Conservation (phyloP, 164 flowering plant genomes). For the Magnolia kwangsiensis region DNA sequence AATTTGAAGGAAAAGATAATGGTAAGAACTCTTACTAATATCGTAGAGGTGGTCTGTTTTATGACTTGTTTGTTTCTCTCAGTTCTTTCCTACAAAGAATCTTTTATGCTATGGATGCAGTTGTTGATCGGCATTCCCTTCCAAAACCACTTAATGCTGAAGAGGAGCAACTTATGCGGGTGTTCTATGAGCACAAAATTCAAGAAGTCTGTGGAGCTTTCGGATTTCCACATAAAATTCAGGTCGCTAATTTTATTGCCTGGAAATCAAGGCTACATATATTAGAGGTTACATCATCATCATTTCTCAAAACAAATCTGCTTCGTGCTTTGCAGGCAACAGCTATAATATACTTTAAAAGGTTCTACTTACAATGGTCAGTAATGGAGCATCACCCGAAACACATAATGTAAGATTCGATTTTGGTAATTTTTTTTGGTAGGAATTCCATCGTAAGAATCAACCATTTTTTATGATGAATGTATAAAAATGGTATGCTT, state of each 20-base stretch:
- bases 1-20: constrained; percentile 38
- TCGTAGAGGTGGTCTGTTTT: background rate
- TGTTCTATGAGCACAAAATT: constrained; percentile 84
- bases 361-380: constrained; percentile 95
- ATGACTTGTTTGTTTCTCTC: background rate
- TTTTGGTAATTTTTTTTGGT: background rate
- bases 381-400: constrained; percentile 99
- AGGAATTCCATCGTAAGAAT: background rate
- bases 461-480: background rate
- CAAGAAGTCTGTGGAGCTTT: constrained; percentile 95
- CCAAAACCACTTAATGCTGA: constrained; percentile 75
- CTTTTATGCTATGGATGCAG: constrained; percentile 1
- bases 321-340: constrained; percentile 64
- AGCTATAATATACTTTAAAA: constrained; percentile 85
- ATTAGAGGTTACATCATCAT: constrained; percentile 1
- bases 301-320: background rate
- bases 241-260: constrained; percentile 40
- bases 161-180: constrained; percentile 77
- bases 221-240: constrained; percentile 89
- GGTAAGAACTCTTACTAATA: constrained; percentile 26
- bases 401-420: constrained; percentile 64
- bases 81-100: background rate
- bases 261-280: background rate
- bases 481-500: background rate
- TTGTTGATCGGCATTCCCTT: constrained; percentile 63